Conservation (phyloP, 345 rosid species). For the Lepidium aucheri region DNA sequence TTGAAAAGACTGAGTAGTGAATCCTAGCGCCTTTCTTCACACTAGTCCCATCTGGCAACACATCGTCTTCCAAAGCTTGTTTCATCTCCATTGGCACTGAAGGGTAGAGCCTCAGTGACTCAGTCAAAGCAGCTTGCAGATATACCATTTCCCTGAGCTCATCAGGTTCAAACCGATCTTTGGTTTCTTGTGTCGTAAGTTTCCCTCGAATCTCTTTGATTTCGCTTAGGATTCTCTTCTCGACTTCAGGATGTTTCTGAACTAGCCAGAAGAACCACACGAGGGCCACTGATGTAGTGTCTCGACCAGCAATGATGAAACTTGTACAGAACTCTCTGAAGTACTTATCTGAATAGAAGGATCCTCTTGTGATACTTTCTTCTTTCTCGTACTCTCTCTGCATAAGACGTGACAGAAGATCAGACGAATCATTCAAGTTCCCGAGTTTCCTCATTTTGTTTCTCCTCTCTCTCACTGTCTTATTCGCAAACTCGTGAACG, state of each 20-base stretch:
- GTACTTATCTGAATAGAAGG: conserved; percentile 34
- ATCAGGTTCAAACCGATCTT: conserved; percentile 23
- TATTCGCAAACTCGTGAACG: conserved; percentile 57
- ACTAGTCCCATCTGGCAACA: conserved; percentile 47
- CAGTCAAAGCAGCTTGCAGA: conserved; percentile 68
- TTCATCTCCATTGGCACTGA: conserved; percentile 67
- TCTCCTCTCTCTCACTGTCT: conserved; percentile 37
- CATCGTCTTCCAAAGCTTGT: conserved; percentile 51
- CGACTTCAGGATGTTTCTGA: conserved; percentile 39
- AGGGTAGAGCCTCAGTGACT: conserved; percentile 68
- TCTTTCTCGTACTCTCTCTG: conserved; percentile 30
- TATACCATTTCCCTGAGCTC: conserved; percentile 55
- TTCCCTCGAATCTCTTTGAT: conserved; percentile 23
- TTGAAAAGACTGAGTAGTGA: conserved; percentile 40
- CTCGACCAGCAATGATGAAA: conserved; percentile 70
- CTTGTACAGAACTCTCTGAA: conserved; percentile 60
- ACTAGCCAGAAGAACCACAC: conserved; percentile 80
- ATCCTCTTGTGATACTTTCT: conserved; percentile 1
- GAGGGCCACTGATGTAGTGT: conserved; percentile 73
- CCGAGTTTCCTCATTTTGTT: conserved; percentile 17
- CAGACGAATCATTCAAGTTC: conserved; percentile 34
- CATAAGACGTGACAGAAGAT: conserved; percentile 59
- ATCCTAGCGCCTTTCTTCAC: conserved; percentile 49
- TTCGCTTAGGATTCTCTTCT: conserved; percentile 41
- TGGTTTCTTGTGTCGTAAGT: not conserved